A percentile compares a stretch with the other conserved stretches of the same genome.
Conservation (phyloP, 1,284 basidiomycete species). For the Phylloporus gajari region DNA sequence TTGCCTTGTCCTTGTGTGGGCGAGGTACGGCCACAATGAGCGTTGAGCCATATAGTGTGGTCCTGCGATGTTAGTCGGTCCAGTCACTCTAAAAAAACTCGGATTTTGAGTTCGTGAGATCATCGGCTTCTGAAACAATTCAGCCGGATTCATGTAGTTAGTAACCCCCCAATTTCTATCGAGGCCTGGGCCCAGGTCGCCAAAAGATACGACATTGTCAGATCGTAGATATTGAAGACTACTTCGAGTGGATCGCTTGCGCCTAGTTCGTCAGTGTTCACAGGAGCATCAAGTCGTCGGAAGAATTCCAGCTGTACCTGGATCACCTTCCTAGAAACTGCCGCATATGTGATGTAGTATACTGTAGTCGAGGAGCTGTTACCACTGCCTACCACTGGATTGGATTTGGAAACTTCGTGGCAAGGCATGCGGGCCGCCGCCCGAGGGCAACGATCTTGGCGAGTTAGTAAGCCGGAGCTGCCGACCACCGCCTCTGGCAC, state of each 20-base stretch:
- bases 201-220: conserved; percentile 23
- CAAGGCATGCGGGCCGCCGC: no score
- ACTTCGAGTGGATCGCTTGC: neutral
- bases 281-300: conserved; percentile 21
- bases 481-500: neutral
- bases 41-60: no score
- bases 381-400: no score
- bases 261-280: conserved; percentile 9
- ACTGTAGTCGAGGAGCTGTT: no score
- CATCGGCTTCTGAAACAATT: conserved; percentile 37
- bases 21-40: no score
- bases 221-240: conserved; percentile 16
- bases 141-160: conserved; percentile 32
- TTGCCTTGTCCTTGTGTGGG: no score
- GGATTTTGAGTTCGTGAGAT: conserved; percentile 42
- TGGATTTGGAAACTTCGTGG: no score
- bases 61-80: no score
- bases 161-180: conserved; percentile 8
- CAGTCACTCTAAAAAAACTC: conserved; percentile 1
- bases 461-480: no score
- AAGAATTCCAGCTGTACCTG: conserved; percentile 18
- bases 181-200: neutral
- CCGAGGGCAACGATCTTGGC: no score
- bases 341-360: neutral
- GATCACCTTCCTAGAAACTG: neutral